These are phyloP conservation scores for Boletellus deceptivus DNA, from an alignment of 1,284 basidiomycete genomes.

Conservation along the genomic window DNA sequence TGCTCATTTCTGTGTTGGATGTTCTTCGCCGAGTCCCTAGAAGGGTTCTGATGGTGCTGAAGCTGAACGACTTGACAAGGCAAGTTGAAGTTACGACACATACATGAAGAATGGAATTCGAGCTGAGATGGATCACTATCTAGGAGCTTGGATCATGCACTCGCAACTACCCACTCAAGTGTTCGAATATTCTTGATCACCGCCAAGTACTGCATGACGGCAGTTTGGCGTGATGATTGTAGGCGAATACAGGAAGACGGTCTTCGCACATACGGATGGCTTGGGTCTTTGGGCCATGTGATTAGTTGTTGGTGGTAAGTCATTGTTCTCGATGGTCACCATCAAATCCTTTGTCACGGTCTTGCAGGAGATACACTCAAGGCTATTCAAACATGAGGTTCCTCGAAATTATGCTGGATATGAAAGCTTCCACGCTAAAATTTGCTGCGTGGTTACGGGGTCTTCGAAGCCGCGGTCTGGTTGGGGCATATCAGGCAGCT, in stretches of 20 bases:
- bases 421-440: slow-evolving; percentile 60
- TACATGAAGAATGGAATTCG: not conserved
- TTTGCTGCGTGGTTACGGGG: slow-evolving; percentile 67
- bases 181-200: slow-evolving; percentile 90
- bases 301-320: slow-evolving; percentile 67
- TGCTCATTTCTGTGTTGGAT: slow-evolving; percentile 82
- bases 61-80: slow-evolving; percentile 82
- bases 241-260: slow-evolving; percentile 52
- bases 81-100: slow-evolving; percentile 31
- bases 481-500: slow-evolving; percentile 66
- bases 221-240: slow-evolving; percentile 84
- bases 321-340: slow-evolving; percentile 3
- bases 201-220: slow-evolving; percentile 84
- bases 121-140: not conserved
- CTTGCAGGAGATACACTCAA: slow-evolving; percentile 56
- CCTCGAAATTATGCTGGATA: slow-evolving; percentile 65
- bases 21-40: slow-evolving; percentile 81
- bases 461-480: slow-evolving; percentile 52
- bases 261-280: slow-evolving; percentile 42
- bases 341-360: slow-evolving; percentile 8
- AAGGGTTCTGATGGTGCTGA: slow-evolving; percentile 85
- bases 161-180: slow-evolving; percentile 74
- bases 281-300: slow-evolving; percentile 51
- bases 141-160: slow-evolving; percentile 69
- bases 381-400: slow-evolving; percentile 51